Base-by-base conservation (phyloP, 2,329 filamentous ascomycete species). In the Beauveria bassiana region DNA sequence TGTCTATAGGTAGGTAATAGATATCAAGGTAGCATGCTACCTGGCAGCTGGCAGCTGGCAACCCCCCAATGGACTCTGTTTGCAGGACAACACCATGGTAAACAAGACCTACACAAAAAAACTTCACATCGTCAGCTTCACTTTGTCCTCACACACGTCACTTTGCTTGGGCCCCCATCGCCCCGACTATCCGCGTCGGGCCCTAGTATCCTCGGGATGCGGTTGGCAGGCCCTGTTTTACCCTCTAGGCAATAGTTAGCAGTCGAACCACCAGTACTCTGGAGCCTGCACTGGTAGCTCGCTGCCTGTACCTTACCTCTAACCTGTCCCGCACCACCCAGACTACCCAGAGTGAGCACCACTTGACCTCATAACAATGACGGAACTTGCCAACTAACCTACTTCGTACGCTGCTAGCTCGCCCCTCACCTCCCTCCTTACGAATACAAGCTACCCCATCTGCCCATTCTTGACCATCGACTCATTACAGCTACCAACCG, bases 331-430 rank as follows among this genome's bases (percentile, higher is more conserved):
- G 56, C 56, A 38, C 43, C 54, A 47, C 54, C 55, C 9, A 38
- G 4, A 31, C 40, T 24, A 43, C 53, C 24, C 28, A 55, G 22
- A 31, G 22, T 28, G 55, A 40, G 31, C 56, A 43, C 56, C 46
- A 50, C 46, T 50, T 49, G 55, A 42, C 56, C 56, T 59, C 56
- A 38, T n/a, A 51, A 59, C 56, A 51, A 59, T 59, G 56, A 51
- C 56, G 56, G 56, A 43, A 38, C 55, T 26, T 45, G 40, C 34
- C 10, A 46, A 45, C 42, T 56, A 34, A 40, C 52, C n/a, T 43
- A 47, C 47, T 26, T 16, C 5, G 52, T 22, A 28, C 7, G 34
- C 46, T 59, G 38, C 46, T 59, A 59, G 47, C 47, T 47, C 56
- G 56, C 56, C 56, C 56, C 53, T 56, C 53, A 56, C 42, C 53